A percentile compares a stretch with the other conserved stretches of the same genome.
phyloP scores from a whole-genome alignment of 1,139 yeast species.

The Yamadazyma friedrichii region DNA sequence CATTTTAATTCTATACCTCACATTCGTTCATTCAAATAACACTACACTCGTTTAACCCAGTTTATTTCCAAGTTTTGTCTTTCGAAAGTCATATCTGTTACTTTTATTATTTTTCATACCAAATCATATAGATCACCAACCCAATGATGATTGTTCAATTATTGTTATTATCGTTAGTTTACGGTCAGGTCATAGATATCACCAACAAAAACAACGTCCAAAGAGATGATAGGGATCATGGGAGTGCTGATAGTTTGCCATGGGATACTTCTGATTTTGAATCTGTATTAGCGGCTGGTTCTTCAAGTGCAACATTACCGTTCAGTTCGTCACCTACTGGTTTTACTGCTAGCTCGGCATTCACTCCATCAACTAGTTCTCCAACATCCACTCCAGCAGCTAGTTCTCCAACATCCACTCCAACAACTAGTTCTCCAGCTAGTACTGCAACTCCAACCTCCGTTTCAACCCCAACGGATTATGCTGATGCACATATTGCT shows the following conservation, averaged over 20 bases:
- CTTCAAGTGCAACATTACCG: background rate
- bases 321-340: background rate
- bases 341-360: too few species aligned
- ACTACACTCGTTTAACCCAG: too few species aligned
- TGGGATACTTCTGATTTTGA: too few species aligned
- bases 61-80: too few species aligned
- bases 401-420: background rate
- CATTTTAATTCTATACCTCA: background rate
- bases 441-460: background rate
- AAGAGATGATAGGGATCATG: background rate
- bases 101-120: background rate
- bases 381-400: background rate
- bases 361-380: background rate
- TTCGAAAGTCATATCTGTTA: background rate
- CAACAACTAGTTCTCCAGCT: background rate
- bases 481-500: background rate
- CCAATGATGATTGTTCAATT: background rate
- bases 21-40: too few species aligned
- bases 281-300: background rate
- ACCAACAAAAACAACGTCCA: background rate
- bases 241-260: background rate
- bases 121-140: background rate
- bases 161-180: background rate
- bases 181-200: conserved; percentile 4
- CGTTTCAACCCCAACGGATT: background rate